Evolutionary conservation across 2,329 filamentous ascomycete species (phyloP), one percentile per base, ranked within the genome.

Genomic region (Nemania sp.): DNA sequence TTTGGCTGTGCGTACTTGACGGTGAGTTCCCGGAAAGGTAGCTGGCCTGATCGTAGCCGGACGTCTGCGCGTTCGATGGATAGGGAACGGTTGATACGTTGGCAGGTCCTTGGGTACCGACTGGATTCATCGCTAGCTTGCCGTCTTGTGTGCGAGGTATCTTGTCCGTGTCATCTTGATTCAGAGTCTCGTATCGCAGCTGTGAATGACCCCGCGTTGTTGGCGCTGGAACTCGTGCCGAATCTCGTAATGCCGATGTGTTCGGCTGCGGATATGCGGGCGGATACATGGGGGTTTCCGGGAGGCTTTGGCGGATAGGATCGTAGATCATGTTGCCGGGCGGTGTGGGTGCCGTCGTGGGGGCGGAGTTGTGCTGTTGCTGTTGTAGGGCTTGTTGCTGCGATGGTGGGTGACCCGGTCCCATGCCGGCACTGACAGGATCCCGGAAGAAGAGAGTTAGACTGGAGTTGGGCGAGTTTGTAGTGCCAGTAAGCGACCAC

Each of bases 401-500:
- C 15, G 33, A 54, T 40, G 14, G 49, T 24, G 55, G 57, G 12
- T 65, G 57, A 11, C 55, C 28, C 6, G 56, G 19, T 63, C 61
- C 48, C 39, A 53, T 31, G 44, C 60, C 31, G 61, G 60, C 30
- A 20, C 61, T 49, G 42, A 59, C 68, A 1, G 70, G 66, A 50
- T 81, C 85, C 55, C 89, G 86, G 67, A 91, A 95, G 66, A 95
- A 82, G 51, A 93, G 80, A 1, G 90, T 92, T 4, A 96, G 75
- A 66, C 90, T 94, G 0, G 90, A 91, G 59, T 86, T 91, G 1
- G 90, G 88, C 3, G 90, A 94, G 65, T 95, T 91, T 49, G 90
- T 91, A 1, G 88, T 93, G 12, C 91, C 91, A 0, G 91, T 91
- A n/a, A 96, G 74, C 6, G 90, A 91, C 88, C 89, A 95, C 1